Evolutionary conservation across 2,329 filamentous ascomycete species (phyloP), one percentile per base, ranked within the genome.

Genomic region (Cladosporium colombiae): DNA sequence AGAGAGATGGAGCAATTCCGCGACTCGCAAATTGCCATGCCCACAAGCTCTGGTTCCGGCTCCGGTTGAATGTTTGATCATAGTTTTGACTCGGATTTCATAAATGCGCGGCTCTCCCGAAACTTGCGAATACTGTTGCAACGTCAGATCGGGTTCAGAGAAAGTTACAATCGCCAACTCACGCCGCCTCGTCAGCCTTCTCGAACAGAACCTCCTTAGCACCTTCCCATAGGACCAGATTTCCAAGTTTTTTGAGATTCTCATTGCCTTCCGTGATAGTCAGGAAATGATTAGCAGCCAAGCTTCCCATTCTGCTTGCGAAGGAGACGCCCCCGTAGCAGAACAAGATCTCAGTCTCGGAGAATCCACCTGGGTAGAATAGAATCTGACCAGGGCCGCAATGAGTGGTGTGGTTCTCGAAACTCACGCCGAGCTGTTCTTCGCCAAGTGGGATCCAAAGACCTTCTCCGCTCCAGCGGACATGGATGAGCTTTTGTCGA

Each of bases 371-470:
- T 5, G 52, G 52, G 6, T 56, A 56, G n/a, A 56, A 31, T 4
- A 56, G 7, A 10, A 56, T 33, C 13, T 56, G 52, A 2, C 52
- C 52, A 14, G 52, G 25, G 7, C 18, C 29, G 4, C 25, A 31
- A 18, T 56, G 29, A 14, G 52, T 31, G 10, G 52, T 56, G 29
- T 56, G 52, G 18, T 56, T 56, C 18, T 56, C 52, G 52, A 56
- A 56, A 14, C 52, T 31, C 7, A 56, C 52, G 14, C 29, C 29
- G 52, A 56, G 29, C 16, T 56, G 25, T 4, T 56, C 25, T 21
- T 56, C 52, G 52, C 52, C 52, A 18, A 56, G 52, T 18, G 52
- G 52, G 3, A 56, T 56, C 52, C 52, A 56, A 16, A 56, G 52
- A 5, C 25, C 52, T 35, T 56, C 52, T 1, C 52, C 52, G 29